Conservation (phyloP, 345 rosid genomes). For the Citrus sinensis region DNA sequence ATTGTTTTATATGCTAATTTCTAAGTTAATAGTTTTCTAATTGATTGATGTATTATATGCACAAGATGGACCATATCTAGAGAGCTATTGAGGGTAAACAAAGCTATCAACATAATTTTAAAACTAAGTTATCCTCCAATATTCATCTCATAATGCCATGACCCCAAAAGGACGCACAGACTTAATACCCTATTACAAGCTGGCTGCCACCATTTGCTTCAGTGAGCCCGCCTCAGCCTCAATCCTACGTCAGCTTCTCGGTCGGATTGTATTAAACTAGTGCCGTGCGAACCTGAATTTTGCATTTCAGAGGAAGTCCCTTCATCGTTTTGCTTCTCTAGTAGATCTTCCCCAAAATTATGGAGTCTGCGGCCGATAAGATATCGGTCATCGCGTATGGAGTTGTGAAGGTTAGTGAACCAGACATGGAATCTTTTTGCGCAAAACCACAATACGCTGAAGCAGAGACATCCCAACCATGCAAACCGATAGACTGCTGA, state of each 20-base stretch:
- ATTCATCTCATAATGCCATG: background rate
- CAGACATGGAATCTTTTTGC: constrained; percentile 87
- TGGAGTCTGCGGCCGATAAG: constrained; percentile 95
- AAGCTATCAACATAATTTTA: background rate
- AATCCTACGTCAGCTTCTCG: constrained; percentile 54
- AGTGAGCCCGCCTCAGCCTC: constrained; percentile 52
- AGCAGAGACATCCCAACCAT: constrained; percentile 89
- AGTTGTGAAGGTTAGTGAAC: constrained; percentile 99
- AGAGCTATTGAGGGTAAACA: no score
- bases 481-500: constrained; percentile 96
- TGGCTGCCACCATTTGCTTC: constrained; percentile 26
- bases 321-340: constrained; percentile 28
- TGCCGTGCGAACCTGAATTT: constrained; percentile 15
- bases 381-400: constrained; percentile 93
- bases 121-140: background rate
- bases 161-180: no score
- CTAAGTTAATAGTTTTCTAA: background rate
- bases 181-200: background rate
- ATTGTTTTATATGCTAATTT: background rate
- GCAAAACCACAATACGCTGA: constrained; percentile 72
- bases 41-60: background rate
- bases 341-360: constrained; percentile 64
- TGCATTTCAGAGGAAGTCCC: constrained; percentile 22
- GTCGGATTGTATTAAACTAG: constrained; percentile 34
- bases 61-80: background rate